These are phyloP conservation scores for Spiraea crenata DNA, from an alignment of 331 rosid species.

Conservation along the genomic window DNA sequence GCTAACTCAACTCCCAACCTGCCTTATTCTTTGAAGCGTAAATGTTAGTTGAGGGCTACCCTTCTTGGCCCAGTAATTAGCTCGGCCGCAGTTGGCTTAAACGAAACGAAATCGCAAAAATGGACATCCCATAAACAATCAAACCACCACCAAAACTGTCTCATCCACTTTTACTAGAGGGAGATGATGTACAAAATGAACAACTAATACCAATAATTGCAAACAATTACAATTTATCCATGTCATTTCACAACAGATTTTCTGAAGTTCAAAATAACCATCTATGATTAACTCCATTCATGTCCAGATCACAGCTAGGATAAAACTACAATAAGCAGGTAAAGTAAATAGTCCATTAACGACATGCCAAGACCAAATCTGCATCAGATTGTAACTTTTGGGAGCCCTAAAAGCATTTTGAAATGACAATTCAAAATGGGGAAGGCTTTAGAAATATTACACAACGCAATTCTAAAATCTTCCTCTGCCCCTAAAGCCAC, in stretches of 20 bases:
- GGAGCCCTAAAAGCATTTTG: conserved; percentile 12
- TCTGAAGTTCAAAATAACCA: conserved; percentile 1
- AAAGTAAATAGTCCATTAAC: conserved; percentile 23
- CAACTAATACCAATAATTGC: too few species aligned
- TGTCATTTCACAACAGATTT: background rate
- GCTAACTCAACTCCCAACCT: too few species aligned
- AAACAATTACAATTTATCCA: too few species aligned
- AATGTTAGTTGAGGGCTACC: too few species aligned
- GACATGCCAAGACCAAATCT: conserved; percentile 14
- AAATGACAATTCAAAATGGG: conserved; percentile 32
- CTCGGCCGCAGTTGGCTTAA: too few species aligned
- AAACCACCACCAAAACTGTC: too few species aligned
- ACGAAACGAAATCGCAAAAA: too few species aligned
- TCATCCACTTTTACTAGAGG: too few species aligned
- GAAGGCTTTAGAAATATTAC: conserved; percentile 26
- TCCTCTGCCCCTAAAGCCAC: conserved; percentile 87
- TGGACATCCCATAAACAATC: too few species aligned
- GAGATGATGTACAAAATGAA: too few species aligned
- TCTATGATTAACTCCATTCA: conserved; percentile 1
- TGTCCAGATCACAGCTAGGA: background rate
- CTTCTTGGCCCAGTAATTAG: too few species aligned
- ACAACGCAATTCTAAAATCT: conserved; percentile 43
- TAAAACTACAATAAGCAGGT: conserved; percentile 15
- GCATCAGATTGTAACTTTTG: conserved; percentile 18
- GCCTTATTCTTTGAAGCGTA: too few species aligned